Evolutionary conservation across 768 basidiomycete species (phyloP).

Genomic region (Termitomyces sp.): DNA sequence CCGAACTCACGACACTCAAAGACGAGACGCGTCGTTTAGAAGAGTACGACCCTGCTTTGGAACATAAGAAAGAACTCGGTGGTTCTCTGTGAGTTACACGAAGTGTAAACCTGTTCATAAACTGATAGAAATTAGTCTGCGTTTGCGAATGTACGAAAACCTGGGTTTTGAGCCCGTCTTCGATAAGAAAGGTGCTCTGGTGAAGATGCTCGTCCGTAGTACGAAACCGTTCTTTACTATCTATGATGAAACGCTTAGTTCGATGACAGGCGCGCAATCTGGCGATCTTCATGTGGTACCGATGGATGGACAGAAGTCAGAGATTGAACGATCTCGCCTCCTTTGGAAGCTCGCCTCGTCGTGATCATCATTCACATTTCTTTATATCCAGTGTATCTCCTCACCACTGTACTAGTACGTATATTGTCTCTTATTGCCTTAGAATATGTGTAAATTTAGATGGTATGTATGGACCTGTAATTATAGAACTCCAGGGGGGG

Average conservation of each 20-base stretch:
- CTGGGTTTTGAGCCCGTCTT: slow-evolving; percentile 69
- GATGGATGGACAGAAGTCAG: slow-evolving; percentile 28
- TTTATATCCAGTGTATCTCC: background rate
- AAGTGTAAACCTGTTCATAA: background rate
- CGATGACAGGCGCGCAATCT: slow-evolving; percentile 41
- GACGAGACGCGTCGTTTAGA: slow-evolving; percentile 61
- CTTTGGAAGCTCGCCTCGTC: slow-evolving; percentile 47
- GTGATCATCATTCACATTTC: slow-evolving; percentile 17
- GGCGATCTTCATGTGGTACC: slow-evolving; percentile 43
- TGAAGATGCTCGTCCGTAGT: slow-evolving; percentile 71
- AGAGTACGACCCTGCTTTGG: slow-evolving; percentile 65
- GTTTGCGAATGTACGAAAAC: slow-evolving; percentile 65
- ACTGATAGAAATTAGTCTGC: slow-evolving; percentile 40
- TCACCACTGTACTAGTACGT: background rate
- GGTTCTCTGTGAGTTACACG: slow-evolving; percentile 53
- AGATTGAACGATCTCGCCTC: slow-evolving; percentile 33
- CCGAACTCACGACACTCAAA: slow-evolving; percentile 64
- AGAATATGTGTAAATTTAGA: background rate
- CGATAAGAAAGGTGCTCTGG: slow-evolving; percentile 44
- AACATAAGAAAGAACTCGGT: slow-evolving; percentile 68
- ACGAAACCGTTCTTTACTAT: background rate
- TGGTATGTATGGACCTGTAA: slow-evolving; percentile 1
- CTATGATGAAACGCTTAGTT: background rate
- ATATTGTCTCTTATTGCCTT: background rate
- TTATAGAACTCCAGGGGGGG: background rate